Evolutionary conservation across 768 basidiomycete genomes (phyloP), one percentile per base, ranked within the genome.

Genomic region (Tulasnella sp.): DNA sequence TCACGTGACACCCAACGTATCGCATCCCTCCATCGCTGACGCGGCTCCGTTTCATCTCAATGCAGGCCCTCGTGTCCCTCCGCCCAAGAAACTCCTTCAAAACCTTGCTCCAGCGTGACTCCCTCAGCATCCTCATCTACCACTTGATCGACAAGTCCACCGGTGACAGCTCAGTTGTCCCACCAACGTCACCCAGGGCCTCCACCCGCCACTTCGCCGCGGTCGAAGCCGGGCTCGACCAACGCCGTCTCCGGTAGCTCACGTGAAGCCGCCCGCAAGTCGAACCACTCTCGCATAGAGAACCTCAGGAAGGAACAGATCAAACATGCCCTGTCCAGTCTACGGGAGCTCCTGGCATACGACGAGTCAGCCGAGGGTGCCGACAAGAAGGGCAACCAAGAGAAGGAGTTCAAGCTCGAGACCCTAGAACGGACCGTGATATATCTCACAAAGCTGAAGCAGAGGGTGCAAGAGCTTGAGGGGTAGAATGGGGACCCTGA

Each of bases 261-360:
- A 39, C 89, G 96, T 72, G 96, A 97, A 85, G 90, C 92, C 2
- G n/a, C n/a, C n/a, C n/a, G n/a, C n/a, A n/a, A n/a, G n/a, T n/a
- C n/a, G n/a, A n/a, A n/a, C n/a, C n/a, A n/a, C n/a, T n/a, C n/a
- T n/a, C n/a, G 92, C 81, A 99, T 99, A 84, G 97, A 99, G 86
- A 94, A 97, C 83, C 91, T 96, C 0, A 87, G 97, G 39, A 88
- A 97, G 80, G 97, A 97, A 16, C 97, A 97, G 89, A 99, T 99
- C 81, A 99, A 99, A 83, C 92, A 95, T 75, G 95, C 96, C 0
- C 88, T 98, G 7, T 88, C 92, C 2, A 90, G 92, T 1, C 86
- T 98, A 71, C 90, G 92, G 80, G 87, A 88, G 81, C 90, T 98
- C n/a, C n/a, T n/a, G n/a, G n/a, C n/a, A n/a, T n/a, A n/a, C n/a